Percentiles rank a stretch among this genome's conserved stretches.
Conservation (phyloP, 2,329 filamentous ascomycete species). For the Fusarium verticillioides region DNA sequence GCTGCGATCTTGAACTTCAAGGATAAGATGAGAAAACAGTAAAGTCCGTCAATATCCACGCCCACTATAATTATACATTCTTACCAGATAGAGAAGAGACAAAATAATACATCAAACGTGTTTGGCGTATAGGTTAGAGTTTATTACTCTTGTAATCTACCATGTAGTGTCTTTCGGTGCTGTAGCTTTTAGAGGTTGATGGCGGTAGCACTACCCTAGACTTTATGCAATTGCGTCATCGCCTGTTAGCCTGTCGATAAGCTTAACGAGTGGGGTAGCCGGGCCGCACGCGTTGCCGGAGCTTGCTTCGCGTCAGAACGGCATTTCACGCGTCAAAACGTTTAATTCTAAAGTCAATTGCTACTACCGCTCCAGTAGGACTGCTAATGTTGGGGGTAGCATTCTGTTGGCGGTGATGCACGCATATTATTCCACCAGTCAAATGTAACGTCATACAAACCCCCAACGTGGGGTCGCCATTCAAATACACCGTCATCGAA, state of each 20-base stretch:
- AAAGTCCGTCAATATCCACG: neutral
- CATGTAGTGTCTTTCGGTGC: accelerated
- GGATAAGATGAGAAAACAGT: accelerated
- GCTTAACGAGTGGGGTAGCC: conserved; percentile 8
- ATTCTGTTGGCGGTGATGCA: neutral
- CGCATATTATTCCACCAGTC: conserved; percentile 31
- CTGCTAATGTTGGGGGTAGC: conserved; percentile 10
- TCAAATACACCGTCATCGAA: conserved; percentile 36
- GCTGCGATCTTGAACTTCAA: accelerated
- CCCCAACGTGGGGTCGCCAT: conserved; percentile 34
- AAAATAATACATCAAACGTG: accelerated
- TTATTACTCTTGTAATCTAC: neutral
- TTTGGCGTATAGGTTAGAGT: accelerated
- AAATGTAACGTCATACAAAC: conserved; percentile 18
- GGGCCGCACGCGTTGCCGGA: neutral
- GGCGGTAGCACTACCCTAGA: neutral
- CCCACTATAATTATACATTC: accelerated
- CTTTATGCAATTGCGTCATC: accelerated
- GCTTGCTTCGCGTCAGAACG: neutral
- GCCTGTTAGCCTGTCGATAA: neutral
- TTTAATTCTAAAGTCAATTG: neutral
- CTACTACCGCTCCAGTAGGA: neutral
- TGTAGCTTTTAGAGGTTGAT: neutral
- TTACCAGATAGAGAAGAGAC: accelerated
- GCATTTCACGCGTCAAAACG: neutral